These are phyloP conservation scores for Pichia nanzhaoensis DNA, from an alignment of 805 yeast species.

Conservation along the genomic window DNA sequence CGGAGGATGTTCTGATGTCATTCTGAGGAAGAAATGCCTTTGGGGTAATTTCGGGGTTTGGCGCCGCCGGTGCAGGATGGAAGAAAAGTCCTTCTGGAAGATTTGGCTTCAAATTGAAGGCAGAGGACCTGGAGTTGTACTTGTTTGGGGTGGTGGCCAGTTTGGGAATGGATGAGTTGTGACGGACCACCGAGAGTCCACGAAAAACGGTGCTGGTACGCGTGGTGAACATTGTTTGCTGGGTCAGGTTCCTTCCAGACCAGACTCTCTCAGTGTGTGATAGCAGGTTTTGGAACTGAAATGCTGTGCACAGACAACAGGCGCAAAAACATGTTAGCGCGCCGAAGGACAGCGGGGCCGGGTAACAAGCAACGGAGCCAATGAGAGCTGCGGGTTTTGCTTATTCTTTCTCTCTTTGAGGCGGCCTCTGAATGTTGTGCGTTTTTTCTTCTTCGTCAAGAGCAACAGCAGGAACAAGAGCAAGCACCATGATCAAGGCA, in stretches of 20 bases:
- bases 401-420: no score
- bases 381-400: no score
- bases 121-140: constrained; percentile 32
- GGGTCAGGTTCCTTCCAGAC: no score
- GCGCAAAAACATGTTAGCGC: no score
- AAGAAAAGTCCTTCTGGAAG: constrained; percentile 30
- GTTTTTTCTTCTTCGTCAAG: not conserved
- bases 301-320: no score
- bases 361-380: no score
- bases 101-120: constrained; percentile 30
- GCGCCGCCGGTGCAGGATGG: constrained; percentile 33
- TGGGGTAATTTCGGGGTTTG: constrained; percentile 30
- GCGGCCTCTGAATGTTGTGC: no score
- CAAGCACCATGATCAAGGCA: constrained; percentile 46
- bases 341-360: no score
- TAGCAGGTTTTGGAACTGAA: no score
- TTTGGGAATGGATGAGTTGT: constrained; percentile 16
- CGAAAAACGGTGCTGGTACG: not conserved
- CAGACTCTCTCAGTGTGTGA: no score
- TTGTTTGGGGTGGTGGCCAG: constrained; percentile 32
- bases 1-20: constrained; percentile 26
- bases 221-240: no score
- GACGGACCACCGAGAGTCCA: not conserved
- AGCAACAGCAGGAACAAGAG: not conserved
- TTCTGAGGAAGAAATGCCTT: constrained; percentile 29